These are phyloP conservation scores for Coprinellus micaceus DNA, from an alignment of 768 basidiomycete species.

Conservation along the genomic window DNA sequence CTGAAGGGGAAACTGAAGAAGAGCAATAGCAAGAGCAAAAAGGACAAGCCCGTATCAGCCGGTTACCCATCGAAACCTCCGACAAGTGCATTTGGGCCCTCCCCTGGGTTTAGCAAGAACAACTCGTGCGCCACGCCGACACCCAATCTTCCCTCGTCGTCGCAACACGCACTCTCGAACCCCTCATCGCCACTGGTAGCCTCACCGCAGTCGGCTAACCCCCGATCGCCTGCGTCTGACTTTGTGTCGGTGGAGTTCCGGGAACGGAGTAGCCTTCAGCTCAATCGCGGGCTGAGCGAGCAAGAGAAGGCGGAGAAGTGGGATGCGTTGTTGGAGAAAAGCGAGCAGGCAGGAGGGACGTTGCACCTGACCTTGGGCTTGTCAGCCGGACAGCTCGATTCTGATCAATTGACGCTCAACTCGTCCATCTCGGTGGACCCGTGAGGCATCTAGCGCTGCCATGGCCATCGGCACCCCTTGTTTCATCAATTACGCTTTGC, in stretches of 20 bases:
- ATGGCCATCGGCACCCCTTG: too few species aligned
- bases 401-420: neutral
- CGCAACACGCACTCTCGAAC: slow-evolving; percentile 20
- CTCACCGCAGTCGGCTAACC: too few species aligned
- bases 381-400: neutral
- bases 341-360: slow-evolving; percentile 71
- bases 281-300: slow-evolving; percentile 47
- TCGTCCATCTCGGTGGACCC: neutral
- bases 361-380: slow-evolving; percentile 42
- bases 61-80: neutral
- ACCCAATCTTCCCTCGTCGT: neutral
- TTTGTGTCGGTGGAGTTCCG: slow-evolving; percentile 48
- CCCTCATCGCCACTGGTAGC: too few species aligned
- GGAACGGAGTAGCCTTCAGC: too few species aligned
- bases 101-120: neutral
- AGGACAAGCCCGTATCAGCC: neutral
- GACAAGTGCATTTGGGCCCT: slow-evolving; percentile 1
- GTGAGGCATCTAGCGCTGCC: neutral
- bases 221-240: slow-evolving; percentile 13
- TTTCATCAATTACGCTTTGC: too few species aligned
- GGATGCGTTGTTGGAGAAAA: slow-evolving; percentile 64
- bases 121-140: neutral
- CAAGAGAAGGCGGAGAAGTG: slow-evolving; percentile 70
- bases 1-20: neutral
- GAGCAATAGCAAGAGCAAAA: too few species aligned